Evolutionary conservation across 345 rosid species (phyloP), one percentile per base, ranked within the genome.

Genomic region (Gossypium sturtianum): DNA sequence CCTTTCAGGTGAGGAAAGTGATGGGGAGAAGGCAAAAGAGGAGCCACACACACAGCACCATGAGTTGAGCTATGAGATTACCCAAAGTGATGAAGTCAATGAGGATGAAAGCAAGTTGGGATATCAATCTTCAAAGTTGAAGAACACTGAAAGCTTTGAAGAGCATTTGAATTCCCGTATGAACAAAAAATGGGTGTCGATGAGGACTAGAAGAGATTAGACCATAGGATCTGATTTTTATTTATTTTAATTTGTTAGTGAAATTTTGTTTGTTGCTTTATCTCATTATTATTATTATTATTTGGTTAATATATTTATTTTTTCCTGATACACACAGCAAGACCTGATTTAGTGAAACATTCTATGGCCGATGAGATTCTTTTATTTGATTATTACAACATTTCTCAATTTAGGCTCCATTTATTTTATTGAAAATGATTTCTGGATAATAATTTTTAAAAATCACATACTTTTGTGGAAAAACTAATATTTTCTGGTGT

Each of bases 211-310:
- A 47, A 63, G 58, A 49, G 74, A 34, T 34, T 34, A 34, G 41
- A 66, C n/a, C 53, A 12, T 5, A 0, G 4, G 34, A 44, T 66
- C 49, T 65, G 27, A 44, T 10, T 65, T 45, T 44, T n/a, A 10
- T 60, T 6, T 10, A 10, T 38, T 47, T 53, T 13, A 16, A n/a
- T n/a, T n/a, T n/a, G 16, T 19, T 23, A 34, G 23, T 77, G 73
- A 58, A 44, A 5, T 48, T 70, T 49, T 51, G 45, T 11, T 17
- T 69, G 38, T 65, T n/a, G 90, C 92, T 85, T 86, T 85, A 4
- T 34, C 41, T 34, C 7, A 1, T 34, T 0, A 5, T 34, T 5
- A 5, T 34, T 5, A 34, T 34, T 34, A 34, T 34, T 34, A 34
- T 4, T 34, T 34, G 41, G 41, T 34, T 34, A 34, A 34, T 34